A percentile compares a stretch with the other conserved stretches of the same genome.
phyloP scores from a whole-genome alignment of 225 moss, liverwort and hornwort species.

The Climacium dendroides region DNA sequence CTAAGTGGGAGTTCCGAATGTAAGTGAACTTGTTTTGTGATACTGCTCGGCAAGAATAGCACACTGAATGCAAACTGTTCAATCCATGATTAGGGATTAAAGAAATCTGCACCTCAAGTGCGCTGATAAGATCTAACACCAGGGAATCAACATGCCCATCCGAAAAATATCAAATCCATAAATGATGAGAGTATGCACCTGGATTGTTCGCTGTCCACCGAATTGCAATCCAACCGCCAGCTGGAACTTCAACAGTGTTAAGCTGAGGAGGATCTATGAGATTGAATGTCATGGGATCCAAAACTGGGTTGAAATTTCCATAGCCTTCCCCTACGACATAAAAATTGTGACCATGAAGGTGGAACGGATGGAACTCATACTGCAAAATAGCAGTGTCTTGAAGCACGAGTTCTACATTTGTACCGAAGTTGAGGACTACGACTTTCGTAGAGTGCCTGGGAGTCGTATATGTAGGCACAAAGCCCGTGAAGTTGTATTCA shows the following conservation, averaged over 20 bases:
- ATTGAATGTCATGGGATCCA: slow-evolving; percentile 20
- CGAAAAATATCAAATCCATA: neutral
- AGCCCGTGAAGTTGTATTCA: slow-evolving; percentile 25
- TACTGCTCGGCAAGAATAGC: neutral
- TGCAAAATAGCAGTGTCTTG: slow-evolving; percentile 25
- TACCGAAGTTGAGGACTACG: slow-evolving; percentile 20
- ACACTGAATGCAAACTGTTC: neutral
- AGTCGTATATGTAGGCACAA: slow-evolving; percentile 3
- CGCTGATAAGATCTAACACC: neutral
- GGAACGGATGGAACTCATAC: slow-evolving; percentile 35
- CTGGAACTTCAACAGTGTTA: slow-evolving; percentile 35
- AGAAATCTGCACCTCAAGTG: neutral
- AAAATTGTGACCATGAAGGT: slow-evolving; percentile 48
- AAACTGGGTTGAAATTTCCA: slow-evolving; percentile 15
- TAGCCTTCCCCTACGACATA: slow-evolving; percentile 34
- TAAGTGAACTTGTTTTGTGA: neutral
- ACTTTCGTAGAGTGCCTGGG: slow-evolving; percentile 36
- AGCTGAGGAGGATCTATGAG: slow-evolving; percentile 35
- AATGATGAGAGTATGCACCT: neutral
- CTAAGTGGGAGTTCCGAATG: neutral
- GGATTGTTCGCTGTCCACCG: slow-evolving; percentile 41
- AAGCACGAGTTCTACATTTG: slow-evolving; percentile 38
- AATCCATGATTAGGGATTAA: neutral
- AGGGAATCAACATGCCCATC: neutral
- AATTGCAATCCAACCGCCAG: slow-evolving; percentile 36